Base-by-base conservation (phyloP, 2,329 filamentous ascomycete species). In the Geosmithia morbida region DNA sequence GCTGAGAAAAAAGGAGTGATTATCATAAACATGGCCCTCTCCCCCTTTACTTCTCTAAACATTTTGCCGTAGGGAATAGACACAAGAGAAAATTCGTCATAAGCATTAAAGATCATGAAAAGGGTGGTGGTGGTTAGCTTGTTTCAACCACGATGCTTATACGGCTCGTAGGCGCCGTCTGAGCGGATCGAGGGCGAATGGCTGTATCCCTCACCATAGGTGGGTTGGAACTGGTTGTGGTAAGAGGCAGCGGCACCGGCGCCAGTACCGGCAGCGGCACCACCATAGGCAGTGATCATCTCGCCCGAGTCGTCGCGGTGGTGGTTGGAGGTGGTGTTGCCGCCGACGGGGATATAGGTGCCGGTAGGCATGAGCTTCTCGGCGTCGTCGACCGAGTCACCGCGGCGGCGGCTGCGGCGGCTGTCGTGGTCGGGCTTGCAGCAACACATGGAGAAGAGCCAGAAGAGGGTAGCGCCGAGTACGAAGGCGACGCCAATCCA, bases 361-460 rank as follows among this genome's bases (percentile, higher is more conserved):
- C 50, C 41, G 45, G 50, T 49, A n/a, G 67, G 63, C 10, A 71
- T 56, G 44, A 70, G 63, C 67, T 79, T 77, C 68, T 79, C 75
- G 60, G 57, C 60, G 50, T 72, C 67, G 44, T 54, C 55, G 47
- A 56, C 52, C 51, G 54, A 53, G 52, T 60, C 57, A 11, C 11
- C 33, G 57, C 58, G 59, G 51, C 52, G 47, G 52, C 61, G 55
- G 55, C 61, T 63, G 53, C 53, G 52, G 49, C 56, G 52, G 49
- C 52, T 52, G 8, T 6, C 6, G 51, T 56, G 54, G 48, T 66
- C 64, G 14, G 64, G 64, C 56, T 87, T 86, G 55, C 89, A 95
- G 79, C 89, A 97, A 82, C 90, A 97, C 58, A 85, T 77, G 64
- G 81, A 87, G 63, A 94, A 79, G 59, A 89, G 69, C 90, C 92